These are phyloP conservation scores for Ephemerocybe angulata DNA, from an alignment of 768 basidiomycete genomes.

Conservation along the genomic window DNA sequence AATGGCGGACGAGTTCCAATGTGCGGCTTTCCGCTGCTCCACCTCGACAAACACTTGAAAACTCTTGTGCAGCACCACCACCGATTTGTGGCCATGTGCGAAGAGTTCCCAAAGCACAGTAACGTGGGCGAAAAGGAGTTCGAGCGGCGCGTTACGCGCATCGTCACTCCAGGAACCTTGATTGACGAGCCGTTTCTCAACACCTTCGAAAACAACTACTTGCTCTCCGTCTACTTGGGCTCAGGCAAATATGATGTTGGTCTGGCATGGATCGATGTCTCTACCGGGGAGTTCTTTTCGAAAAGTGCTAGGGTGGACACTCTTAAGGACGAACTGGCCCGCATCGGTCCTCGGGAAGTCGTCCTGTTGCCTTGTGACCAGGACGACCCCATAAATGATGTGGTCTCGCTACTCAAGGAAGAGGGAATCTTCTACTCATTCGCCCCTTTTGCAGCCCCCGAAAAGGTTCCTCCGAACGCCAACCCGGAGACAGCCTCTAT, in stretches of 20 bases:
- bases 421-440: slow-evolving; percentile 57
- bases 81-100: slow-evolving; percentile 88
- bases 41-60: slow-evolving; percentile 86
- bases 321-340: slow-evolving; percentile 77
- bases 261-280: slow-evolving; percentile 92
- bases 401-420: slow-evolving; percentile 48
- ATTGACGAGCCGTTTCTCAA: slow-evolving; percentile 89
- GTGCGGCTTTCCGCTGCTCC: slow-evolving; percentile 87
- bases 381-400: slow-evolving; percentile 34
- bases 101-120: slow-evolving; percentile 69
- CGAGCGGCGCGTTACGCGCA: slow-evolving; percentile 77
- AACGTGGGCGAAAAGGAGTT: slow-evolving; percentile 54
- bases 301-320: slow-evolving; percentile 50
- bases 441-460: slow-evolving; percentile 16
- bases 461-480: background rate
- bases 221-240: slow-evolving; percentile 57
- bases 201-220: slow-evolving; percentile 84
- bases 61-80: slow-evolving; percentile 77
- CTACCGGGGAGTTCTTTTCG: slow-evolving; percentile 90
- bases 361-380: slow-evolving; percentile 53
- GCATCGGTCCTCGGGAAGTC: slow-evolving; percentile 80
- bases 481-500: slow-evolving; percentile 54
- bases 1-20: slow-evolving; percentile 66
- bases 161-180: slow-evolving; percentile 91
- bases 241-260: slow-evolving; percentile 38